phyloP scores from a whole-genome alignment of 2,329 filamentous ascomycete species.

The Anthostomella pinea region DNA sequence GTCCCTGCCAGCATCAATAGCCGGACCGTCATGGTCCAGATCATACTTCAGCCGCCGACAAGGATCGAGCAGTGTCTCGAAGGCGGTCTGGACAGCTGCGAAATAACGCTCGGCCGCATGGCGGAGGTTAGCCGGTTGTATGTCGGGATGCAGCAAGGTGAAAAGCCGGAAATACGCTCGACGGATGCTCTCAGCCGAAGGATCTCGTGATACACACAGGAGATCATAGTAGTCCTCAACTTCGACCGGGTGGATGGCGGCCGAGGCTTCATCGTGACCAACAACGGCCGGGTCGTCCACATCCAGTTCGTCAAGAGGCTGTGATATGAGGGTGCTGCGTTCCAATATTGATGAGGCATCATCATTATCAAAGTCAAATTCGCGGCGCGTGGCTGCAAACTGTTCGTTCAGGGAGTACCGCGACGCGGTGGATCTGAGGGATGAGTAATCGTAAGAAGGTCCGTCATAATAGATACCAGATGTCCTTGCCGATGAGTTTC shows the following conservation, averaged over 20 bases:
- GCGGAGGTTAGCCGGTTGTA: conserved; percentile 38
- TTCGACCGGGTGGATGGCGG: neutral
- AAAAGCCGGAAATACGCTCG: conserved; percentile 44
- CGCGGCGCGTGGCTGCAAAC: conserved; percentile 45
- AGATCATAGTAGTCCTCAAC: conserved; percentile 42
- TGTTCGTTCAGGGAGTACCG: conserved; percentile 47
- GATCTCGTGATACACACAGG: conserved; percentile 39
- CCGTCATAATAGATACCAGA: conserved; percentile 10
- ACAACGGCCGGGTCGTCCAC: conserved; percentile 14
- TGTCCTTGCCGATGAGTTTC: conserved; percentile 8
- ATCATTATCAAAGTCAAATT: conserved; percentile 48
- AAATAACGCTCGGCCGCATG: conserved; percentile 41
- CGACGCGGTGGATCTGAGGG: conserved; percentile 30
- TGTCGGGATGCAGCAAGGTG: conserved; percentile 42
- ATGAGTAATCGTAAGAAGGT: neutral
- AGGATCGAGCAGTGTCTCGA: conserved; percentile 47
- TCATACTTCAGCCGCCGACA: conserved; percentile 42
- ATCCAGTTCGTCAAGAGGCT: conserved; percentile 4
- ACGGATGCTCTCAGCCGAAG: conserved; percentile 36
- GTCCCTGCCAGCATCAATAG: conserved; percentile 10
- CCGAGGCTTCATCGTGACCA: neutral
- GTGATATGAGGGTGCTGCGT: conserved; percentile 24
- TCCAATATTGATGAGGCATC: conserved; percentile 45
- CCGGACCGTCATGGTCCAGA: neutral
- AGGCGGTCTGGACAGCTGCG: conserved; percentile 40